A percentile compares a stretch with the other conserved stretches of the same genome.
These are phyloP conservation scores for Patellaria atrata DNA, from an alignment of 495 filamentous ascomycete genomes.

Conservation along the genomic window DNA sequence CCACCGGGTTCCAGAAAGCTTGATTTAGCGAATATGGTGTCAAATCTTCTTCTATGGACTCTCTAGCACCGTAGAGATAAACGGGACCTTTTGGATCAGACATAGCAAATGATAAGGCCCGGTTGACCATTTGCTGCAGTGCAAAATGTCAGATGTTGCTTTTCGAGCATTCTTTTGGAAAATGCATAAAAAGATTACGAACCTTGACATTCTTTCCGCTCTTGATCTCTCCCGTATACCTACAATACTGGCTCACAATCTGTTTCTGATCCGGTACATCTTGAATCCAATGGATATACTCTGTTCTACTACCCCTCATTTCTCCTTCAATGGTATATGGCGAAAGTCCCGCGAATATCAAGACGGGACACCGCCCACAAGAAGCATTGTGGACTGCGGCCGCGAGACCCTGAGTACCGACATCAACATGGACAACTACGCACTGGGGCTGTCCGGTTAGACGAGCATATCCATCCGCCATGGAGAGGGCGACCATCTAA, in stretches of 20 bases:
- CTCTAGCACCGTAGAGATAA: slow-evolving; percentile 70
- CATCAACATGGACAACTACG: slow-evolving; percentile 92
- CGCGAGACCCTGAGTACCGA: slow-evolving; percentile 82
- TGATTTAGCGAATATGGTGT: slow-evolving; percentile 64
- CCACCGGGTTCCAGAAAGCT: slow-evolving; percentile 58
- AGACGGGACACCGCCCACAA: slow-evolving; percentile 69
- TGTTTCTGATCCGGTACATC: slow-evolving; percentile 91
- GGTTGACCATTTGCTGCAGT: slow-evolving; percentile 65
- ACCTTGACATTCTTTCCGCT: slow-evolving; percentile 77
- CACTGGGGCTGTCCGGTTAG: slow-evolving; percentile 73
- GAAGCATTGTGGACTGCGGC: slow-evolving; percentile 88
- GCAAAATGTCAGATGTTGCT: neutral
- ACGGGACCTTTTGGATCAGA: slow-evolving; percentile 75
- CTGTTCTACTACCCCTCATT: slow-evolving; percentile 71
- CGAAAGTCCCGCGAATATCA: slow-evolving; percentile 83
- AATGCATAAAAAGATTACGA: neutral
- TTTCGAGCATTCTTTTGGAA: neutral
- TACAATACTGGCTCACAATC: slow-evolving; percentile 84
- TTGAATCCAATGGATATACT: slow-evolving; percentile 97
- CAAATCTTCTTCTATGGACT: slow-evolving; percentile 89
- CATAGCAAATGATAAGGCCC: slow-evolving; percentile 74
- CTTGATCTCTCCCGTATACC: slow-evolving; percentile 85
- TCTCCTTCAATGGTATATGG: slow-evolving; percentile 89
- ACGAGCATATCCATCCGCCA: slow-evolving; percentile 91
- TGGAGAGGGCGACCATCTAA: slow-evolving; percentile 93